These are phyloP conservation scores for Geotrichum australiense DNA, from an alignment of 1,139 yeast genomes.

Conservation along the genomic window DNA sequence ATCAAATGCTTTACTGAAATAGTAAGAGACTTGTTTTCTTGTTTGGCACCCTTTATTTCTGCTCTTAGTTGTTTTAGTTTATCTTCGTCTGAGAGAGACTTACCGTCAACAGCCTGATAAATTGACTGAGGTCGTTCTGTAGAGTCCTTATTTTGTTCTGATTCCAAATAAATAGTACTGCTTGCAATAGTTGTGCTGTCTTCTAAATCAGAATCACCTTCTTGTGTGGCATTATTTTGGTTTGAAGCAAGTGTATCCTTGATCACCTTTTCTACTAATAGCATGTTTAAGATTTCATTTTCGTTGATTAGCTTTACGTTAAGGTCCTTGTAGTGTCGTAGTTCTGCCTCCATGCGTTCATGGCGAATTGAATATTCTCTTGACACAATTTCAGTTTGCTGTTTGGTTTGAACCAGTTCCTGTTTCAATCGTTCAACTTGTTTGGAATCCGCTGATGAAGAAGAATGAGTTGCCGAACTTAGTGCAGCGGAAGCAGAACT, in stretches of 20 bases:
- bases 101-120: neutral
- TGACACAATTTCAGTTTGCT: conserved; percentile 30
- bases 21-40: conserved; percentile 16
- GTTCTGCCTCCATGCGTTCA: conserved; percentile 27
- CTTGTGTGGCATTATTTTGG: neutral
- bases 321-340: conserved; percentile 25
- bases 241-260: conserved; percentile 1
- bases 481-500: neutral
- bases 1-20: conserved; percentile 30
- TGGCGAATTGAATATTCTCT: conserved; percentile 30
- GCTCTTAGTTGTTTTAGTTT: conserved; percentile 10
- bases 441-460: conserved; percentile 7
- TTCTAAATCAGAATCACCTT: neutral
- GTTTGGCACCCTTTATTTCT: conserved; percentile 4
- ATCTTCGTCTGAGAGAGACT: conserved; percentile 6
- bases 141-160: no score
- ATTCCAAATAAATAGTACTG: no score
- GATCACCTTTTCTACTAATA: conserved; percentile 33
- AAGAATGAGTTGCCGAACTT: neutral
- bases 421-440: conserved; percentile 21
- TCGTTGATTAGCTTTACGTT: conserved; percentile 32
- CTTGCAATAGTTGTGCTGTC: conserved; percentile 1
- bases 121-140: conserved; percentile 4
- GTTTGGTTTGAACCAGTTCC: conserved; percentile 26
- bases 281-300: conserved; percentile 33